phyloP scores from a whole-genome alignment of 352 stramenopile species.

The Globisporangium canariense region DNA sequence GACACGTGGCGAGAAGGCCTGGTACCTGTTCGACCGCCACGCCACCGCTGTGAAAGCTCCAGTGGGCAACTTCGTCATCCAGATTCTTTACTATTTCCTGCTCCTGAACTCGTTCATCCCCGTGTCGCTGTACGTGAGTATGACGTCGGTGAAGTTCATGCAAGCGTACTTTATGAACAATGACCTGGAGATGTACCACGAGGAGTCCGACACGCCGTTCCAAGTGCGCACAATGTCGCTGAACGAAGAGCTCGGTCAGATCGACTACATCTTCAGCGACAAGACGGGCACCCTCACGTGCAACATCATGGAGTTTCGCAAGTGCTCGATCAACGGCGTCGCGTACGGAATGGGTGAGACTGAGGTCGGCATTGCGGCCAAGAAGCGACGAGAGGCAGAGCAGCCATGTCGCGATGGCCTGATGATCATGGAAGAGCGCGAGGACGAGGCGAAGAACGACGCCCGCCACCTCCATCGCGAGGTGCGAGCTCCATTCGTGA shows the following conservation, averaged over 20 bases:
- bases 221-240: constrained; percentile 91
- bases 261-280: constrained; percentile 93
- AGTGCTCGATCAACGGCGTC: constrained; percentile 93
- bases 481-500: constrained; percentile 77
- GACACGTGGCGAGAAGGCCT: constrained; percentile 33
- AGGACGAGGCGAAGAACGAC: constrained; percentile 29
- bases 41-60: constrained; percentile 51
- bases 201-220: constrained; percentile 90
- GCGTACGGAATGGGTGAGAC: constrained; percentile 90
- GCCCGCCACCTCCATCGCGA: constrained; percentile 38
- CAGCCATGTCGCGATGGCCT: background rate
- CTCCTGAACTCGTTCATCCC: constrained; percentile 94
- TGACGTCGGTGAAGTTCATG: constrained; percentile 93
- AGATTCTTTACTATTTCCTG: constrained; percentile 93
- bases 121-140: constrained; percentile 93
- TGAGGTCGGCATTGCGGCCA: constrained; percentile 75
- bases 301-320: constrained; percentile 97
- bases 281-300: constrained; percentile 95
- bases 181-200: constrained; percentile 92
- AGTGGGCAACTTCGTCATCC: constrained; percentile 83
- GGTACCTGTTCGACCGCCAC: constrained; percentile 65
- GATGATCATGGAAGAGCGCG: background rate
- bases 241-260: constrained; percentile 93
- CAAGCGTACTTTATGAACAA: constrained; percentile 91
- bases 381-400: constrained; percentile 58